These are phyloP conservation scores for Epichloe aotearoae DNA, from an alignment of 2,329 filamentous ascomycete species.

Conservation along the genomic window DNA sequence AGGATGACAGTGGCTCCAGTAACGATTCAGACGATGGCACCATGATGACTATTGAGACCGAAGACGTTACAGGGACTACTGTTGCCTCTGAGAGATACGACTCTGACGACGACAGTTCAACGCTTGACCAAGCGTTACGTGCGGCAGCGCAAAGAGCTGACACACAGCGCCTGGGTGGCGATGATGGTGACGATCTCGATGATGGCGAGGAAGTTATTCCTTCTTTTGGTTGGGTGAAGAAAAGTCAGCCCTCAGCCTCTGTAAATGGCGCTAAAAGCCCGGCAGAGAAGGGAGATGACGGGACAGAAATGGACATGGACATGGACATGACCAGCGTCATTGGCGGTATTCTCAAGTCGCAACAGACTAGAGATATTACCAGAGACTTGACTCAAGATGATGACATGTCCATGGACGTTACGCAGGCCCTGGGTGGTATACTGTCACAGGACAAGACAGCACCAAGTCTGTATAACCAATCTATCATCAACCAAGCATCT, in stretches of 20 bases:
- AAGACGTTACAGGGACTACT: slow-evolving; percentile 61
- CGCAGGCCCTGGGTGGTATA: slow-evolving; percentile 69
- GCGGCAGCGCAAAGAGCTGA: slow-evolving; percentile 64
- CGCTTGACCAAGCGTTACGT: slow-evolving; percentile 64
- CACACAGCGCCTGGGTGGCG: slow-evolving; percentile 47
- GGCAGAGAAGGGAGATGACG: slow-evolving; percentile 20
- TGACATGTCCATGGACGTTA: slow-evolving; percentile 92
- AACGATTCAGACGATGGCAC: slow-evolving; percentile 62
- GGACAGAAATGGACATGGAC: slow-evolving; percentile 22
- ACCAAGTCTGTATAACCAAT: neutral
- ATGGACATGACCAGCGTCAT: slow-evolving; percentile 43
- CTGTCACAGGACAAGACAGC: slow-evolving; percentile 30
- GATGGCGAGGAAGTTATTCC: slow-evolving; percentile 57
- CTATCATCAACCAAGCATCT: neutral
- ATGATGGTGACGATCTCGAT: slow-evolving; percentile 42
- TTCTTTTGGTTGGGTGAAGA: slow-evolving; percentile 63
- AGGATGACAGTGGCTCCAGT: slow-evolving; percentile 31
- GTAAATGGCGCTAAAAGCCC: slow-evolving; percentile 13
- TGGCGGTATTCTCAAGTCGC: slow-evolving; percentile 37
- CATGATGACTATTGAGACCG: slow-evolving; percentile 70
- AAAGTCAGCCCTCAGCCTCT: slow-evolving; percentile 18
- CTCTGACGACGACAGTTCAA: slow-evolving; percentile 53
- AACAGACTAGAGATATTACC: slow-evolving; percentile 26
- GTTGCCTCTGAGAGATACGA: slow-evolving; percentile 47
- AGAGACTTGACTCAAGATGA: slow-evolving; percentile 33